Percentiles rank a stretch among this genome's conserved stretches.
phyloP scores from a whole-genome alignment of 2,329 filamentous ascomycete genomes.

The Rhexocercosporidium sp. region DNA sequence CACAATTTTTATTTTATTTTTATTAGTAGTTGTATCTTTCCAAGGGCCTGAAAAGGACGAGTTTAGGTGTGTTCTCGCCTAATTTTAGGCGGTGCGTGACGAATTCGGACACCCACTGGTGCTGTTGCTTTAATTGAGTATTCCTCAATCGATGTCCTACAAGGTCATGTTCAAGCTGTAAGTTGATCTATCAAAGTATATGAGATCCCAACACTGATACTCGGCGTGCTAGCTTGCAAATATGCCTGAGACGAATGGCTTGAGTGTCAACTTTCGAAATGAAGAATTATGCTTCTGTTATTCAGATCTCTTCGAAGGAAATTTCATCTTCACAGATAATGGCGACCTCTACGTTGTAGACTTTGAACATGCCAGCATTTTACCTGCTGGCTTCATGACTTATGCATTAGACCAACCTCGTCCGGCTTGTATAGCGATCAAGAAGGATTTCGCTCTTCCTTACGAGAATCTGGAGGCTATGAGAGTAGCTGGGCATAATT shows the following conservation, averaged over 20 bases:
- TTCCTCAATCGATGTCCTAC: background rate
- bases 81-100: too few relatives aligned
- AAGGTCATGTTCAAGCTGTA: constrained; percentile 1
- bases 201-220: background rate
- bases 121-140: constrained; percentile 13
- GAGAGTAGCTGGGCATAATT: constrained; percentile 6
- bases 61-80: too few relatives aligned
- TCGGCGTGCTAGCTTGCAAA: constrained; percentile 1
- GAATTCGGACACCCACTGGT: too few relatives aligned
- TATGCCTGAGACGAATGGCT: background rate
- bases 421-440: constrained; percentile 1
- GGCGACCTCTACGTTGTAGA: constrained; percentile 19
- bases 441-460: constrained; percentile 10
- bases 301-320: constrained; percentile 23
- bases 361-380: constrained; percentile 16
- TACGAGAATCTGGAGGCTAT: constrained; percentile 5
- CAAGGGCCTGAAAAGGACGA: too few relatives aligned
- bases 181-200: background rate
- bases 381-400: constrained; percentile 17
- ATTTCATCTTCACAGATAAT: constrained; percentile 16
- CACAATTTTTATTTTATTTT: too few relatives aligned
- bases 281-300: constrained; percentile 23
- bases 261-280: constrained; percentile 10
- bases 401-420: constrained; percentile 10
- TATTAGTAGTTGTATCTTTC: too few relatives aligned